A percentile compares a stretch with the other conserved stretches of the same genome.
phyloP scores from a whole-genome alignment of 805 yeast species.

The Ogataea nitratoaversa region DNA sequence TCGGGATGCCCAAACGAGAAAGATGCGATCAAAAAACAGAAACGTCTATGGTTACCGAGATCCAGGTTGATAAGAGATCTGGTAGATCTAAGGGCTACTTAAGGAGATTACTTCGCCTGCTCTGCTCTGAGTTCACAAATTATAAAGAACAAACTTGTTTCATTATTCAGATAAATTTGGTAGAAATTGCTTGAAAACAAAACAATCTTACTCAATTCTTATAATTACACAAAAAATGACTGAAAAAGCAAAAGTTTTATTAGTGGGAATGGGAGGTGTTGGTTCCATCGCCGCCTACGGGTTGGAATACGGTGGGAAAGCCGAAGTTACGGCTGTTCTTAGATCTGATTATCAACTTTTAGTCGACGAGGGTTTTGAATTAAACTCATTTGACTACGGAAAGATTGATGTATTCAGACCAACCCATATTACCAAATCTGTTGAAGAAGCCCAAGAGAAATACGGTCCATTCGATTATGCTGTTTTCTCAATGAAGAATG shows the following conservation, averaged over 20 bases:
- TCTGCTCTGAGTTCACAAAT: background rate
- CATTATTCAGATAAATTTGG: no score
- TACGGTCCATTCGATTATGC: conserved; percentile 48
- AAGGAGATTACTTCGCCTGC: background rate
- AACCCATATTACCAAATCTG: conserved; percentile 33
- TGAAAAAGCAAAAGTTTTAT: conserved; percentile 39
- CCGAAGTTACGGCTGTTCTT: conserved; percentile 56
- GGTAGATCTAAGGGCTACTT: no score
- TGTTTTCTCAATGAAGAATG: conserved; percentile 57
- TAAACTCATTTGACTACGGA: conserved; percentile 64
- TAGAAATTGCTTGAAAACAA: no score
- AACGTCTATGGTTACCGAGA: background rate
- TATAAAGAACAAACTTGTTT: no score
- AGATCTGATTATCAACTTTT: conserved; percentile 62
- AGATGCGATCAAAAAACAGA: background rate
- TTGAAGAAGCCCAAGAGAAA: conserved; percentile 41
- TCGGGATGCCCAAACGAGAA: background rate
- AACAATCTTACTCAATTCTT: no score
- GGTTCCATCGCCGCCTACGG: conserved; percentile 75
- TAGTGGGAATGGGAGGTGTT: conserved; percentile 84
- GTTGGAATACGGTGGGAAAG: conserved; percentile 42
- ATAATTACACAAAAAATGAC: conserved; percentile 8
- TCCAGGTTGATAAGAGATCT: no score
- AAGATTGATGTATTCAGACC: conserved; percentile 52
- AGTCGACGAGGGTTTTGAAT: conserved; percentile 47